Percentiles rank a stretch among this genome's conserved stretches.
These are phyloP conservation scores for Fusarium chaquense DNA, from an alignment of 2,329 filamentous ascomycete genomes.

Conservation along the genomic window DNA sequence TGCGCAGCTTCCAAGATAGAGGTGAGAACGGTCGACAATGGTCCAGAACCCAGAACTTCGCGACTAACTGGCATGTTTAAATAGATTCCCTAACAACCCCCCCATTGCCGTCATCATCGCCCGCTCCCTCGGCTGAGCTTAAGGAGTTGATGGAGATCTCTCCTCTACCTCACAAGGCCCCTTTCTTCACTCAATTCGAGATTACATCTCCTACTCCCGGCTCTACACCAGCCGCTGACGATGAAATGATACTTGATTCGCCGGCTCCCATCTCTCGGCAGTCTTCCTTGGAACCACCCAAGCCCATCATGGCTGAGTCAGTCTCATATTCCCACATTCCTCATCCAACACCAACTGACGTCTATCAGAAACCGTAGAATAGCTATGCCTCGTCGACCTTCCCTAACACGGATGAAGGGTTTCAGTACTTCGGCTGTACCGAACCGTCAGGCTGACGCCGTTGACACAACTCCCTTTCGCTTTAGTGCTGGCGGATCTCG, in stretches of 20 bases:
- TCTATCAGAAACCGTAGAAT: slow-evolving; percentile 69
- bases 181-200: slow-evolving; percentile 74
- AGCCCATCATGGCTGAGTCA: slow-evolving; percentile 65
- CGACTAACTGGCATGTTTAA: slow-evolving; percentile 43
- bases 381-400: slow-evolving; percentile 77
- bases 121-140: slow-evolving; percentile 67
- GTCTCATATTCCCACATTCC: slow-evolving; percentile 49
- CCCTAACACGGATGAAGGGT: slow-evolving; percentile 79
- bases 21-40: slow-evolving; percentile 46
- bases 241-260: slow-evolving; percentile 68
- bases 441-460: slow-evolving; percentile 70
- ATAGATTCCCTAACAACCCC: slow-evolving; percentile 85
- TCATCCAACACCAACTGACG: slow-evolving; percentile 42
- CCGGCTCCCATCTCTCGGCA: slow-evolving; percentile 64
- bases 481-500: slow-evolving; percentile 67
- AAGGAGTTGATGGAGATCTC: slow-evolving; percentile 98
- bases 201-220: slow-evolving; percentile 79
- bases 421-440: slow-evolving; percentile 76
- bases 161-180: slow-evolving; percentile 87
- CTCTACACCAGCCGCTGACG: slow-evolving; percentile 57
- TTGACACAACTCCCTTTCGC: slow-evolving; percentile 77
- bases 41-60: background rate
- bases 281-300: slow-evolving; percentile 62
- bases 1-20: slow-evolving; percentile 53
- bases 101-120: slow-evolving; percentile 84